Percentiles rank a stretch among this genome's conserved stretches.
These are phyloP conservation scores for Colletotrichum brevisporum DNA, from an alignment of 2,329 filamentous ascomycete species.

Conservation along the genomic window DNA sequence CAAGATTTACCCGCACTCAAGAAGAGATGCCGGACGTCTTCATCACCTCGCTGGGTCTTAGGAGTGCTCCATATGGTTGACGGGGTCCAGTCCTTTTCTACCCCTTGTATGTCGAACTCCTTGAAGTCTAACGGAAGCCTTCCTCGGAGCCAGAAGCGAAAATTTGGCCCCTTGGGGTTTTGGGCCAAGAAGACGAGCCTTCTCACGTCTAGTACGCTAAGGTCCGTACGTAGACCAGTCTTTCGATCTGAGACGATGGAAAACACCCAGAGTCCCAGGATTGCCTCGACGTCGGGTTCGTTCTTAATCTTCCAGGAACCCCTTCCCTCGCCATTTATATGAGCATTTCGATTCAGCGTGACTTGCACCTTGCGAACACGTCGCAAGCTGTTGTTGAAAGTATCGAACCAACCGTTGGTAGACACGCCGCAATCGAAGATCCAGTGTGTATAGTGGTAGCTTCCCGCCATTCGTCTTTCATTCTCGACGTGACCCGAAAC, in stretches of 20 bases:
- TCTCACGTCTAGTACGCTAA: background rate
- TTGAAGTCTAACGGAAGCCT: too few relatives aligned
- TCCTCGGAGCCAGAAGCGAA: background rate
- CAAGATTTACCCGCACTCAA: too few relatives aligned
- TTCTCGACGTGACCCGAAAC: background rate
- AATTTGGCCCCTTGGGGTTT: background rate
- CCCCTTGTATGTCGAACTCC: background rate
- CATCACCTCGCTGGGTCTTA: too few relatives aligned
- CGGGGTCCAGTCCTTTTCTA: background rate
- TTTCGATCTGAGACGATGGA: background rate
- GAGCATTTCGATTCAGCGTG: too few relatives aligned
- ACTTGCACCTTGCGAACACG: too few relatives aligned
- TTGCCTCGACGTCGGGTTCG: background rate
- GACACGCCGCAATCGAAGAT: background rate
- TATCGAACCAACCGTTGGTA: background rate
- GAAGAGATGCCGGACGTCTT: background rate
- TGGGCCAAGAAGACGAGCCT: background rate
- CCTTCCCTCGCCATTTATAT: too few relatives aligned
- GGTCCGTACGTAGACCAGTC: background rate
- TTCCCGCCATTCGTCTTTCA: background rate
- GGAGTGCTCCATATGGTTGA: background rate
- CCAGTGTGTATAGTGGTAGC: background rate
- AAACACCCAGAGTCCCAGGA: background rate
- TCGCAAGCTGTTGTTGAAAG: background rate
- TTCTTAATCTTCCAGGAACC: background rate